Percentiles rank a stretch among this genome's conserved stretches.
Conservation (phyloP, 139 green algal genomes). For the Pseudopediastrum boryanum region DNA sequence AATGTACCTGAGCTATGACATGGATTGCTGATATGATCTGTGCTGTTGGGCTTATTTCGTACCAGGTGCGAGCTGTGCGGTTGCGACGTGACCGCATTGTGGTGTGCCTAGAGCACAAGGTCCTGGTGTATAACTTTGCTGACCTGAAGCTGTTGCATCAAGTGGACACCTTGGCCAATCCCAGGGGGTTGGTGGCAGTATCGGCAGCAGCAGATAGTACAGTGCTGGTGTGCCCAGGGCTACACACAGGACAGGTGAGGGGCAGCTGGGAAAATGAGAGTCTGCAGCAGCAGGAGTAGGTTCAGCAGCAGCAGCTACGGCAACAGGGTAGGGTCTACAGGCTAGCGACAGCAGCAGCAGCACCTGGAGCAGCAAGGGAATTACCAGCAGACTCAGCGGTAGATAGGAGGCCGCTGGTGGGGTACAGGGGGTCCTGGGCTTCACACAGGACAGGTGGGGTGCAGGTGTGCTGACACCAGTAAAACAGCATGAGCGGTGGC, state of each 20-base stretch:
- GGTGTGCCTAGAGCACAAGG: conserved; percentile 94
- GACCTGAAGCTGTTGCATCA: conserved; percentile 81
- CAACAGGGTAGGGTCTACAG: no score
- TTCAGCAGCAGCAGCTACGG: no score
- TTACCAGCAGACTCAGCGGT: conserved; percentile 78
- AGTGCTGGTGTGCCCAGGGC: conserved; percentile 93
- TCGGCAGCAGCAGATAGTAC: conserved; percentile 77
- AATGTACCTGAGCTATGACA: no score
- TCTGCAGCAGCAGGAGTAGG: no score
- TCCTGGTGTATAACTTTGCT: conserved; percentile 95
- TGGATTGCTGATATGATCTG: no score
- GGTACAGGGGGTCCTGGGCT: conserved; percentile 93
- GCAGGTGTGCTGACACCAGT: not conserved
- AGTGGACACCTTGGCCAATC: conserved; percentile 92
- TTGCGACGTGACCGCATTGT: conserved; percentile 91
- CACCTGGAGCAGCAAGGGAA: no score
- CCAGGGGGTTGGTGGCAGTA: conserved; percentile 82
- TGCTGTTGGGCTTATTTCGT: no score
- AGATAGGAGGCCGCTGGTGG: conserved; percentile 90
- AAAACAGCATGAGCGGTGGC: no score
- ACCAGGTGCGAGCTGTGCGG: conserved; percentile 84
- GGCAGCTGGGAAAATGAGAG: not conserved
- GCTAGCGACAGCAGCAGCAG: no score
- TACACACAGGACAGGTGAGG: conserved; percentile 86
- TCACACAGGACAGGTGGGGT: conserved; percentile 82